Base-by-base conservation (phyloP, 371 early-diverging fungal genomes). In the Mortierella sp. region DNA sequence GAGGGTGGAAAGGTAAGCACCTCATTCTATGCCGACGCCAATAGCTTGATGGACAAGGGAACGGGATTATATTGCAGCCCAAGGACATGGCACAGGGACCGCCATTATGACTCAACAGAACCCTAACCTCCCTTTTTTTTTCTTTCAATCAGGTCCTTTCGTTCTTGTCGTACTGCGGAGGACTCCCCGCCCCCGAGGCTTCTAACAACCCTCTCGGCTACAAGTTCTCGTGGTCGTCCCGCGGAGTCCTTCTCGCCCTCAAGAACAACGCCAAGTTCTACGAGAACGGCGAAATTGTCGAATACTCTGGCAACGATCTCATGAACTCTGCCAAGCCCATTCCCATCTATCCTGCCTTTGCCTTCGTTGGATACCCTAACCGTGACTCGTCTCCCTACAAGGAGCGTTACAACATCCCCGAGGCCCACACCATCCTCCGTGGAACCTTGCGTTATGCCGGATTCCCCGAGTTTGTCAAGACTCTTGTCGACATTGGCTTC, bases 171-270 rank as follows among this genome's bases (percentile, higher is more conserved):
- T 99, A 96, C 96, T 99, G 99, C 90, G 99, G 99, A 80, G 99
- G 99, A 64, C 93, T 99, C 74, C 99, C 99, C 21, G 99, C 99
- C 43, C 99, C 99, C 24, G 99, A 99, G 88, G 95, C 93, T 74
- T 96, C 96, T 73, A 95, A 97, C 93, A 99, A 98, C 88, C 99
- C 99, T 70, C 94, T 99, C 51, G 99, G 99, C 46, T 99, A 99
- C 94, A 99, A 99, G 90, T 99, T 99, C 91, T 95, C 96, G 82
- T 99, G 99, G 99, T 96, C 96, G 44, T 96, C 98, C 11, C 95
- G 96, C 79, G 97, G 99, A 74, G 99, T 99, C 40, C 89, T 99
- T 74, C 91, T 98, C 71, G 99, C 99, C 24, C 93, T 97, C 74
- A 92, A 96, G 88, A 99, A 98, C 89, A 92, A 91, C 54, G 99